phyloP scores from a whole-genome alignment of 495 filamentous ascomycete genomes.

The Podospora fimiseda region DNA sequence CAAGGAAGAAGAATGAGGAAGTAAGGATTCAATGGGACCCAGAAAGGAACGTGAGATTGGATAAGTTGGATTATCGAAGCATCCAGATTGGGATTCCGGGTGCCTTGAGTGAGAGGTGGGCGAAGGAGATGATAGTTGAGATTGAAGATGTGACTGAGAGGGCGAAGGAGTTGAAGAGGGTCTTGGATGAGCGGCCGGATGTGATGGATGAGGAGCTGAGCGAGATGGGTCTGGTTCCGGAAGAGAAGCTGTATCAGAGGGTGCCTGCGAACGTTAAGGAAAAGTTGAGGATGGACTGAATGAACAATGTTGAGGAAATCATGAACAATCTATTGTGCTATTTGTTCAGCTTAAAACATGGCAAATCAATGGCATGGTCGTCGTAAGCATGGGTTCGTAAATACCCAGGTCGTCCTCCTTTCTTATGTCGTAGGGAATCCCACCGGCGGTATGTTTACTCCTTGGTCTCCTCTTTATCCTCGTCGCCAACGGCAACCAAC shows the following conservation, averaged over 20 bases:
- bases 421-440: no score
- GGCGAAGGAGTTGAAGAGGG: constrained; percentile 40
- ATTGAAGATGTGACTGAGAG: constrained; percentile 55
- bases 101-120: constrained; percentile 36
- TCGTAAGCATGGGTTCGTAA: neutral
- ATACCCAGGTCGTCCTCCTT: neutral
- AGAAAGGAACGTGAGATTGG: constrained; percentile 41
- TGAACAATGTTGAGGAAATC: no score
- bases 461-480: constrained; percentile 15
- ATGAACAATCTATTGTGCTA: no score
- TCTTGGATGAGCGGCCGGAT: constrained; percentile 34
- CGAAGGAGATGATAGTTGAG: constrained; percentile 44
- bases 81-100: constrained; percentile 56
- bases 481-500: constrained; percentile 54
- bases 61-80: constrained; percentile 41
- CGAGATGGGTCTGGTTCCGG: constrained; percentile 35
- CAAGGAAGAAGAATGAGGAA: constrained; percentile 24
- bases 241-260: constrained; percentile 42
- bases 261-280: neutral
- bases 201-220: constrained; percentile 33
- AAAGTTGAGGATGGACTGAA: constrained; percentile 2
- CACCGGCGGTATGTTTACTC: no score
- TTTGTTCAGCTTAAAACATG: no score
- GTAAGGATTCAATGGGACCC: constrained; percentile 61
- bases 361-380: no score